A percentile compares a stretch with the other conserved stretches of the same genome.
These are phyloP conservation scores for Hyphopichia wangnamkhiaoensis DNA, from an alignment of 1,139 yeast genomes.

Conservation along the genomic window DNA sequence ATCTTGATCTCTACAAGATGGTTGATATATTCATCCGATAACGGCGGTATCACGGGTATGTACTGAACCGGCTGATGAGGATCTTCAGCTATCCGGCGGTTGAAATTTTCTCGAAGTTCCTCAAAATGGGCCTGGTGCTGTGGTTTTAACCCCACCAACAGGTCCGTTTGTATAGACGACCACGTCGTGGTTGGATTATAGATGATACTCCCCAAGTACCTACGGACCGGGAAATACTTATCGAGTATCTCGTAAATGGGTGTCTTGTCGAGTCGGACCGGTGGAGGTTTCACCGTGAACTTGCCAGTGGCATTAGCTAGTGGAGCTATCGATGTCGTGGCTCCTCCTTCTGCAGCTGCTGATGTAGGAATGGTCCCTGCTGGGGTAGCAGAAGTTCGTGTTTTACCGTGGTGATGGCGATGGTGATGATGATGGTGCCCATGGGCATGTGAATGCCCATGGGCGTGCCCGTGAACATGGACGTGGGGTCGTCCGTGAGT, in stretches of 20 bases:
- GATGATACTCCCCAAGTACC: conserved; percentile 59
- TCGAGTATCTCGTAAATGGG: conserved; percentile 49
- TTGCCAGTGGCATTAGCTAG: no score
- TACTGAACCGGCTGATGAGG: no score
- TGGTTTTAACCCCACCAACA: conserved; percentile 36
- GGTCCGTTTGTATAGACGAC: conserved; percentile 39
- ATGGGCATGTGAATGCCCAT: neutral
- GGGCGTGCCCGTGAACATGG: conserved; percentile 1
- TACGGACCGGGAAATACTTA: conserved; percentile 48
- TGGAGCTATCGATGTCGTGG: neutral
- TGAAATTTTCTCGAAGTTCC: conserved; percentile 31
- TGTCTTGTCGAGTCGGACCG: conserved; percentile 41
- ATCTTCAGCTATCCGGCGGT: no score
- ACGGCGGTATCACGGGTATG: conserved; percentile 47
- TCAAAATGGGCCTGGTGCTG: conserved; percentile 34
- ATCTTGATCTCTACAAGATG: conserved; percentile 62
- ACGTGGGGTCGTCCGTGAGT: no score
- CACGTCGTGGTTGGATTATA: conserved; percentile 60
- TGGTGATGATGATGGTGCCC: conserved; percentile 7
- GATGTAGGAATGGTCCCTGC: no score
- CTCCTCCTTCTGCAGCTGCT: no score
- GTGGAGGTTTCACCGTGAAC: no score
- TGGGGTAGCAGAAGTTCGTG: neutral
- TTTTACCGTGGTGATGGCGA: conserved; percentile 2
- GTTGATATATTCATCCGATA: conserved; percentile 57